Base-by-base conservation (phyloP, 345 rosid genomes). In the Carallia pectinifolia region DNA sequence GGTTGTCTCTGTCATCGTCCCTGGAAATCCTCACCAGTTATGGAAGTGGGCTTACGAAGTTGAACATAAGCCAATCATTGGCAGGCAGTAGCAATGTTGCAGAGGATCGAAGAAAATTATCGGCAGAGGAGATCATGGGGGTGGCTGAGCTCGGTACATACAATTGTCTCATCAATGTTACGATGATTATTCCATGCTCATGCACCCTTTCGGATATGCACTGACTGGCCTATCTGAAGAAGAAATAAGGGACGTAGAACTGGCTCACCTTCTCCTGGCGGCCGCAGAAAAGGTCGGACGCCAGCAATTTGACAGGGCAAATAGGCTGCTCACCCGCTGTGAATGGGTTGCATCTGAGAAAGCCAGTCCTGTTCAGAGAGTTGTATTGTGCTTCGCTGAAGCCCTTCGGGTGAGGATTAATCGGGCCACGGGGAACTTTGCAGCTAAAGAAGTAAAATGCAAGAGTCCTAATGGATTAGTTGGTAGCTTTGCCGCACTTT, bases 211-310 rank as follows among this genome's bases (percentile, higher is more conserved):
- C 17, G 88, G 88, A 7, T 73, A 70, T 10, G 81, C 81, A 27
- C 86, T 84, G 66, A 74, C 79, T 0, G 84, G 85, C 61, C 62
- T 86, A 16, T 83, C 85, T 2, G 84, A 78, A 23, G 82, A 80
- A 68, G 90, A 86, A 75, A 77, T 62, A 27, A 78, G 64, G 62
- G 85, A 88, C 53, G 87, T 88, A 7, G 90, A 86, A 59, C 82
- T 84, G 4, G 80, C 81, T 30, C 86, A 76, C 48, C 80, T 86
- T 7, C 87, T 88, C 18, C 78, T 86, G 0, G 81, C 87, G 0
- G 83, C 87, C 0, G 88, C 90, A 0, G 90, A 88, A 85, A 86
- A 88, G 65, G 86, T 86, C 0, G 89, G 81, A 2, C 63, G 77
- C 64, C 79, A 53, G 7, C 83, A 84, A 58, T 77, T 73, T 17